Percentiles rank a stretch among this genome's conserved stretches.
phyloP scores from a whole-genome alignment of 495 filamentous ascomycete species.

The Polyplosphaeria fusca region DNA sequence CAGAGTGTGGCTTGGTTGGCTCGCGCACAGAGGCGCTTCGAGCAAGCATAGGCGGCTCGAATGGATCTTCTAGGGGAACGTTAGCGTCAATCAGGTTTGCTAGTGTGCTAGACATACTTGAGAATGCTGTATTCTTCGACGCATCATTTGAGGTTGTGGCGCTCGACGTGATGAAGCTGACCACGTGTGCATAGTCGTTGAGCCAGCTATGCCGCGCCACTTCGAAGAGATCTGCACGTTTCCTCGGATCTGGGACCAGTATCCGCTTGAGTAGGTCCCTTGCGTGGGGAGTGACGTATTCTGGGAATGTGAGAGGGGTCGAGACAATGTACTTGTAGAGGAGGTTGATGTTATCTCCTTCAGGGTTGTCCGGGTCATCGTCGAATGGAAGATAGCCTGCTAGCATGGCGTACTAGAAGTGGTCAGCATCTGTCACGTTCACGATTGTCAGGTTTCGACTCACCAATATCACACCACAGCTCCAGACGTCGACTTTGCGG shows the following conservation, averaged over 20 bases:
- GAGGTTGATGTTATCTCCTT: slow-evolving; percentile 98
- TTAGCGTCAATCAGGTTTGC: slow-evolving; percentile 34
- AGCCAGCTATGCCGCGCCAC: slow-evolving; percentile 98
- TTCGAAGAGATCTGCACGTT: slow-evolving; percentile 94
- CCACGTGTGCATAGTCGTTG: slow-evolving; percentile 90
- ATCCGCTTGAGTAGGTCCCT: slow-evolving; percentile 89
- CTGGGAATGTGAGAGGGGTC: slow-evolving; percentile 93
- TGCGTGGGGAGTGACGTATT: slow-evolving; percentile 98
- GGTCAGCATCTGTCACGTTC: slow-evolving; percentile 1
- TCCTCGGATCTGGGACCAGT: slow-evolving; percentile 91
- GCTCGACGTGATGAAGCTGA: slow-evolving; percentile 92
- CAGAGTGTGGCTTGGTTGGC: slow-evolving; percentile 65
- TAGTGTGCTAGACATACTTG: slow-evolving; percentile 51
- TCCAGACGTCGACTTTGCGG: slow-evolving; percentile 98
- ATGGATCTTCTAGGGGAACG: slow-evolving; percentile 44
- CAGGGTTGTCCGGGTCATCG: slow-evolving; percentile 96
- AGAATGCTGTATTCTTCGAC: slow-evolving; percentile 68
- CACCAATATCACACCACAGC: slow-evolving; percentile 97
- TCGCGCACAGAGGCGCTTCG: slow-evolving; percentile 92
- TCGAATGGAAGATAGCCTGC: slow-evolving; percentile 99
- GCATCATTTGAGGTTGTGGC: slow-evolving; percentile 86
- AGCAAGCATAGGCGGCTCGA: slow-evolving; percentile 63
- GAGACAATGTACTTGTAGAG: slow-evolving; percentile 99
- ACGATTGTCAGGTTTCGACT: slow-evolving; percentile 38
- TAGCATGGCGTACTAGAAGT: slow-evolving; percentile 88